These are phyloP conservation scores for Stromatinia cepivora DNA, from an alignment of 2,329 filamentous ascomycete genomes.

Conservation along the genomic window DNA sequence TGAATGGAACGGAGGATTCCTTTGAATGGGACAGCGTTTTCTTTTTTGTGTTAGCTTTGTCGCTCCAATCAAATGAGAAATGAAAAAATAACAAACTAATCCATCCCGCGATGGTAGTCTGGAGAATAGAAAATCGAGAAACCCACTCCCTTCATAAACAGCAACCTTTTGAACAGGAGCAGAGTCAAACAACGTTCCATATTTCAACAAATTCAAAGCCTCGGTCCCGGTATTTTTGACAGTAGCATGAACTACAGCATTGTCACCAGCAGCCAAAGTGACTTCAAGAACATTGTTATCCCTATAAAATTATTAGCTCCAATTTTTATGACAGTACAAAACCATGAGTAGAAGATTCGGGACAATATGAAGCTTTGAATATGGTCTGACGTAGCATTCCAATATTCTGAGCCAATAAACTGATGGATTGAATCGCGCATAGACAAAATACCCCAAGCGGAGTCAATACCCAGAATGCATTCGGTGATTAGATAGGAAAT, in stretches of 20 bases:
- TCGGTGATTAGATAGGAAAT: not conserved
- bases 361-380: not conserved
- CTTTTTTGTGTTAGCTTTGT: not conserved
- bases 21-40: slow-evolving; percentile 14
- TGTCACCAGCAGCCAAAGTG: slow-evolving; percentile 38
- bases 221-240: slow-evolving; percentile 46
- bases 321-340: not conserved
- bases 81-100: no score
- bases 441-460: not conserved
- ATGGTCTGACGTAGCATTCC: not conserved
- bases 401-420: not conserved
- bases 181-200: slow-evolving; percentile 45
- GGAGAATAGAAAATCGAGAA: slow-evolving; percentile 30
- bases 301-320: slow-evolving; percentile 34
- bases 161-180: slow-evolving; percentile 46
- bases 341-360: not conserved
- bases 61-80: not conserved
- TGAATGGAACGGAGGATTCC: slow-evolving; percentile 43
- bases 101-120: no score
- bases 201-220: slow-evolving; percentile 44
- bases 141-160: slow-evolving; percentile 40
- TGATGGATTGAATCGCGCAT: no score
- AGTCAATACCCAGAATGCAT: not conserved
- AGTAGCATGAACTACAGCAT: slow-evolving; percentile 43
- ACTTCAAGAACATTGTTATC: slow-evolving; percentile 34